Base-by-base conservation (phyloP, 306 rosid genomes). In the apple (Malus domestica) region DNA sequence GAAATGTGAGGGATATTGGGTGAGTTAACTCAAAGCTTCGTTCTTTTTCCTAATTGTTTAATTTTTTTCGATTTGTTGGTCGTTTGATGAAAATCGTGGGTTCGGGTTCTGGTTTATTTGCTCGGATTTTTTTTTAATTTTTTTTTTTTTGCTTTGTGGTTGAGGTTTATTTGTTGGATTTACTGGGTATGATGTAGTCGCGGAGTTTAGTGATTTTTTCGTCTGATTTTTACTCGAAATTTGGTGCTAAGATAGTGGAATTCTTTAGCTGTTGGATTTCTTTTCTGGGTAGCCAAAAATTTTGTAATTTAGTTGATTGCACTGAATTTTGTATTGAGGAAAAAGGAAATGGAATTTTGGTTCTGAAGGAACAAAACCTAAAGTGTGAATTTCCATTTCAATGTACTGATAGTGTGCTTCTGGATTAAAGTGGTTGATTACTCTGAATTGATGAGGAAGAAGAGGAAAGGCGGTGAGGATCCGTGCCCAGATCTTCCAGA, bases 381-480 rank as follows among this genome's bases (percentile, higher is more conserved):
- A 52, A 65, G 72, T 58, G 62, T 58, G 15, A 19, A 33, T 33
- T 73, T 79, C 67, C 70, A 72, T 61, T 71, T 65, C 32, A 13
- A 58, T 81, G 74, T 73, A 55, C 63, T 78, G 68, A 60, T 45
- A 27, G 33, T 46, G 77, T 52, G 60, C 40, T 75, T 74, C 61
- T 44, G 70, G 67, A 68, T 76, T 19, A 74, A 49, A 77, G 68
- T 72, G 57, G 74, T n/a, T 49, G 67, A 79, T 46, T 77, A 66
- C 67, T 85, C 74, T 14, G 84, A 74, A 75, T 81, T 82, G 85
- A 95, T 92, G 97, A 96, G 97, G 97, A 96, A 88, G 89, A 96
- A 92, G 83, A 86, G 99, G 85, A 92, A 96, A 89, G 99, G 97
- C 82, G 91, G 88, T 19, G 98, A 85, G 54, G 55, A 92, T 69